A percentile compares a stretch with the other conserved stretches of the same genome.
Conservation (phyloP, 1,284 basidiomycete genomes). For the Somion occarium region DNA sequence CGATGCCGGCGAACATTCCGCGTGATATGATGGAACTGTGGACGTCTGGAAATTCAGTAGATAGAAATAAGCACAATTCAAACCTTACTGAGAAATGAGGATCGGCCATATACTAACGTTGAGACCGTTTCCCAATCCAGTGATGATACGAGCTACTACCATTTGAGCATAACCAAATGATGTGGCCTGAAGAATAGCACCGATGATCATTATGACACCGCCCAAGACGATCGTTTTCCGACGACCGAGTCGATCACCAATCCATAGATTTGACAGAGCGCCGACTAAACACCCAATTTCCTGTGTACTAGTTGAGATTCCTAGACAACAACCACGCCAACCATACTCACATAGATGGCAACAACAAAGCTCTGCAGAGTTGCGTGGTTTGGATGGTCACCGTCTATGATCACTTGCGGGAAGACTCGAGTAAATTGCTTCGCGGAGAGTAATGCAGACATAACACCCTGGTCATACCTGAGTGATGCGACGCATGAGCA, state of each 20-base stretch:
- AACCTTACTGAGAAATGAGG: not conserved
- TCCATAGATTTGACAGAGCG: conserved; percentile 48
- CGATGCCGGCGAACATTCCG: conserved; percentile 59
- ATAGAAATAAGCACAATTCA: not conserved
- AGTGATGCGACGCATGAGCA: not conserved
- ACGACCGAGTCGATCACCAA: conserved; percentile 50
- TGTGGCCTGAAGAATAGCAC: conserved; percentile 55
- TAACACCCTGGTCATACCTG: conserved; percentile 63
- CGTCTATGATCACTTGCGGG: conserved; percentile 37
- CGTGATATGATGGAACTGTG: conserved; percentile 59
- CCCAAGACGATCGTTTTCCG: conserved; percentile 48
- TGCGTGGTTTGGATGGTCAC: conserved; percentile 36
- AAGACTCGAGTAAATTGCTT: conserved; percentile 36
- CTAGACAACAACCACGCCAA: too few relatives aligned
- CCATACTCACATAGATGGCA: conserved; percentile 45
- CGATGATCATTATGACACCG: conserved; percentile 56
- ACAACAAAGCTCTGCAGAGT: conserved; percentile 52
- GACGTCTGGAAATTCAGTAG: conserved; percentile 44
- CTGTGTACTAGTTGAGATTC: conserved; percentile 24
- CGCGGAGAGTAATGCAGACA: conserved; percentile 54
- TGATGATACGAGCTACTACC: conserved; percentile 57
- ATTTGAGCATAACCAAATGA: conserved; percentile 53
- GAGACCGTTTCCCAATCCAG: conserved; percentile 65
- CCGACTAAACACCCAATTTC: conserved; percentile 52
- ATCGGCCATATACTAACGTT: conserved; percentile 37